Conservation (phyloP, 73 alveolate species). For the Tetrahymena elliotti region DNA sequence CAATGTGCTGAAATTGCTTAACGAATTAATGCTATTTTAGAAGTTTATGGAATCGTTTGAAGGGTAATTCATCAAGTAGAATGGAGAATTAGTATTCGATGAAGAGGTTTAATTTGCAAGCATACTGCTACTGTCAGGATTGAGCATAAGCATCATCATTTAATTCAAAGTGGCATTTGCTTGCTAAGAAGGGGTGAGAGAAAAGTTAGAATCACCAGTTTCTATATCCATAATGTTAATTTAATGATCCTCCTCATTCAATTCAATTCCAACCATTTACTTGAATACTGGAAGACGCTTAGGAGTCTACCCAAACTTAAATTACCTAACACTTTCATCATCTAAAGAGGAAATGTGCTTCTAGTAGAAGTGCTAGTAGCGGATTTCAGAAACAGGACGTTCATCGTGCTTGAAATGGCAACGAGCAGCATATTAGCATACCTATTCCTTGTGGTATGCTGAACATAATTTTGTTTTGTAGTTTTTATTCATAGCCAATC, state of each 20-base stretch:
- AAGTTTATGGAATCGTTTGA: neutral
- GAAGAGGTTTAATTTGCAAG: neutral
- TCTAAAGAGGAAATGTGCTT: neutral
- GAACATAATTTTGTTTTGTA: constrained; percentile 71
- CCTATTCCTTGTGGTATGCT: constrained; percentile 59
- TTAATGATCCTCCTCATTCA: neutral
- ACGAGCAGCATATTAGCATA: constrained; percentile 77
- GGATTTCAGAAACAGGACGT: constrained; percentile 53
- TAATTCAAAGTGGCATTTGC: neutral
- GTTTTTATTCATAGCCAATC: constrained; percentile 42
- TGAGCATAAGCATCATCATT: neutral
- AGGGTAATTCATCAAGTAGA: neutral
- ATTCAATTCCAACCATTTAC: neutral
- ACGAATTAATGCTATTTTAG: neutral
- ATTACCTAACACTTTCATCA: neutral
- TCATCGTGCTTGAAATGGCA: constrained; percentile 81
- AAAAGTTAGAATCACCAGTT: neutral
- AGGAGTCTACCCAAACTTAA: neutral
- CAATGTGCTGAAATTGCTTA: neutral
- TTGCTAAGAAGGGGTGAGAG: neutral
- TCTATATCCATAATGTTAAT: neutral
- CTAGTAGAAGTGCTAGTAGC: neutral
- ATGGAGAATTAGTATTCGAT: neutral
- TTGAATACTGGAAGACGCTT: neutral
- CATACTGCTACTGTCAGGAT: neutral